A percentile compares a stretch with the other conserved stretches of the same genome.
Evolutionary conservation across 2,329 filamentous ascomycete genomes (phyloP).

Genomic region (Aaosphaeria arxii): DNA sequence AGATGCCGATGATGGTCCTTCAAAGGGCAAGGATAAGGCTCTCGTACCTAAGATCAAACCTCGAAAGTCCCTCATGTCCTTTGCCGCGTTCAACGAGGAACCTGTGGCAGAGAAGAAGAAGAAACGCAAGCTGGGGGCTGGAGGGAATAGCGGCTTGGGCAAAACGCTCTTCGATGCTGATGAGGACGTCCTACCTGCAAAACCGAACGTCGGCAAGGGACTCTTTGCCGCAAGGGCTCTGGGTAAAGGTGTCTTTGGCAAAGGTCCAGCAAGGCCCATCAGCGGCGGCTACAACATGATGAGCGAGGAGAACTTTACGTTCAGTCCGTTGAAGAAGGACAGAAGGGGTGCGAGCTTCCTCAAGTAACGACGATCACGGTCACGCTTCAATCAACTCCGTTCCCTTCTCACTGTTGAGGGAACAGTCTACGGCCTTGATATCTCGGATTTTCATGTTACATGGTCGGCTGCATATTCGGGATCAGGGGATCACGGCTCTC

Average conservation of each 20-base stretch:
- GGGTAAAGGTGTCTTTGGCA: slow-evolving; percentile 31
- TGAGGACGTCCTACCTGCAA: slow-evolving; percentile 28
- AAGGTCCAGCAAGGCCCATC: slow-evolving; percentile 22
- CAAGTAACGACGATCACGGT: slow-evolving; percentile 7
- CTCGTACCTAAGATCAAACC: slow-evolving; percentile 35
- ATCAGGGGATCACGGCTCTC: no score
- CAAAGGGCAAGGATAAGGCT: slow-evolving; percentile 29
- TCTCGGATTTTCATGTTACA: no score
- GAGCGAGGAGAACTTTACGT: slow-evolving; percentile 38
- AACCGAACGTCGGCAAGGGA: slow-evolving; percentile 33
- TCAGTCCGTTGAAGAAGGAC: slow-evolving; percentile 41
- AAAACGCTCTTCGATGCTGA: slow-evolving; percentile 68
- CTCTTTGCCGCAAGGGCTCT: slow-evolving; percentile 37
- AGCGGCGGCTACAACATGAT: slow-evolving; percentile 34
- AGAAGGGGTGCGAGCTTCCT: slow-evolving; percentile 25
- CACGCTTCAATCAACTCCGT: no score
- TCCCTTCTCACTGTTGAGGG: no score
- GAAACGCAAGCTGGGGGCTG: slow-evolving; percentile 70
- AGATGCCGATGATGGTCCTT: slow-evolving; percentile 23
- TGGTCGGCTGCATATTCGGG: no score
- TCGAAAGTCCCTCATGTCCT: slow-evolving; percentile 49
- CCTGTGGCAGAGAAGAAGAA: slow-evolving; percentile 43
- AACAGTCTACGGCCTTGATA: no score
- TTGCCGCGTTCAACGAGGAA: slow-evolving; percentile 39
- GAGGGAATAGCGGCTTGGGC: slow-evolving; percentile 48